Evolutionary conservation across 768 basidiomycete genomes (phyloP), one percentile per base, ranked within the genome.

Genomic region (Pisolithus tinctorius): DNA sequence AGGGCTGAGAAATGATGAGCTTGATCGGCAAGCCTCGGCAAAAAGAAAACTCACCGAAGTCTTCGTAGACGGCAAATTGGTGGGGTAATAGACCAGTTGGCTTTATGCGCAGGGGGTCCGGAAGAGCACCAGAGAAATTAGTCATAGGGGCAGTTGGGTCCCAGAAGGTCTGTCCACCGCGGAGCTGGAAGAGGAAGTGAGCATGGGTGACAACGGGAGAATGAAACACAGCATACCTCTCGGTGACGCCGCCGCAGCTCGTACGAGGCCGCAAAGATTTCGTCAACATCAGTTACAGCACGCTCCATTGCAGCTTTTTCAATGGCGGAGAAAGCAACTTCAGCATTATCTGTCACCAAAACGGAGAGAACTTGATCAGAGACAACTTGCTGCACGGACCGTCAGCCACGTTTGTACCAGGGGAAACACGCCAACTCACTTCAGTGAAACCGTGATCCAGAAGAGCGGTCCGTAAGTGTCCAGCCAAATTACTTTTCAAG

Each of bases 251-350:
- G 81, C 49, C 96, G 80, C 43, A 78, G 76, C 31, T 93, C 87
- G 61, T 93, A 96, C 9, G 93, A 88, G 25, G 80, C 56, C 2
- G 80, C 76, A 54, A 99, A 90, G 23, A 82, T 84, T 55, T 95
- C 93, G 64, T 99, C 96, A 6, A 96, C 88, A 60, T 98, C 96
- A 4, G 82, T 79, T 47, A 92, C 81, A 6, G 94, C 94, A 52
- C 92, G 83, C 60, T 98, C 94, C 88, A 96, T 96, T 0, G 96
- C 96, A 5, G 94, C 94, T 60, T 92, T 94, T 70, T 97, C 93
- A 56, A 99, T 94, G 8, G 93, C 90, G 49, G 82, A 79, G 63
- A 95, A 98, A 14, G 95, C 95, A 43, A 90, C 76, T 41, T 98
- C 94, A 47, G 96, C 75, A 60, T 99, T 98, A 59, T 97, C 94